phyloP scores from a whole-genome alignment of 140 eudicot species.

The Ambrosia hybrid region DNA sequence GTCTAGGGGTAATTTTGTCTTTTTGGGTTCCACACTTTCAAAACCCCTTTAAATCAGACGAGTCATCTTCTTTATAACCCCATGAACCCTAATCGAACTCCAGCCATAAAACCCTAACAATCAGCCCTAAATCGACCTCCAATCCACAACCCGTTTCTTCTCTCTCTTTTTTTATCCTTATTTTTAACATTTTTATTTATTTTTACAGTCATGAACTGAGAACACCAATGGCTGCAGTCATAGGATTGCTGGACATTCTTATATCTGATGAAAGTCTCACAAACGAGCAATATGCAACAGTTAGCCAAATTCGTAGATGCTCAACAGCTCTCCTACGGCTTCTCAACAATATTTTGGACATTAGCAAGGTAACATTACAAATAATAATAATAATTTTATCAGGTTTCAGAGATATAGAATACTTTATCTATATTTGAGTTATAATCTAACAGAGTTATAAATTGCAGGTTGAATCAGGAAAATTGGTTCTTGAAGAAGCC shows the following conservation, averaged over 20 bases:
- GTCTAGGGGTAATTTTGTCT: no score
- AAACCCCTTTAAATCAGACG: no score
- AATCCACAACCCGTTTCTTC: no score
- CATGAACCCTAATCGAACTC: no score
- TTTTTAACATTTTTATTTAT: neutral
- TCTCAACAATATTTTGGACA: slow-evolving; percentile 96
- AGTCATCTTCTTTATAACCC: no score
- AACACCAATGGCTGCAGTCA: slow-evolving; percentile 99
- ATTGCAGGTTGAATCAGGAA: slow-evolving; percentile 96
- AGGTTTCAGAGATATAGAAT: neutral
- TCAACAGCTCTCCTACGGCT: slow-evolving; percentile 92
- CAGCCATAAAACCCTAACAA: no score
- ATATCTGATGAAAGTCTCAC: slow-evolving; percentile 86
- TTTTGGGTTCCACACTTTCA: no score
- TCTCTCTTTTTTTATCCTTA: neutral
- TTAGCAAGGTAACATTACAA: slow-evolving; percentile 72
- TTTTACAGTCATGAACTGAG: slow-evolving; percentile 85
- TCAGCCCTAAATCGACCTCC: no score
- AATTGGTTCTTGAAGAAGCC: slow-evolving; percentile 78
- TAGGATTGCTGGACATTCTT: slow-evolving; percentile 97
- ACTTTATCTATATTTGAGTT: neutral
- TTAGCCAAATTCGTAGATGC: slow-evolving; percentile 93
- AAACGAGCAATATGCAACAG: slow-evolving; percentile 75
- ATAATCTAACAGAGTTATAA: neutral
- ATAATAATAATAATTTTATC: neutral